Evolutionary conservation across 805 yeast genomes (phyloP), one percentile per base, ranked within the genome.

Genomic region (Sugiyamaella qingdaonensis): DNA sequence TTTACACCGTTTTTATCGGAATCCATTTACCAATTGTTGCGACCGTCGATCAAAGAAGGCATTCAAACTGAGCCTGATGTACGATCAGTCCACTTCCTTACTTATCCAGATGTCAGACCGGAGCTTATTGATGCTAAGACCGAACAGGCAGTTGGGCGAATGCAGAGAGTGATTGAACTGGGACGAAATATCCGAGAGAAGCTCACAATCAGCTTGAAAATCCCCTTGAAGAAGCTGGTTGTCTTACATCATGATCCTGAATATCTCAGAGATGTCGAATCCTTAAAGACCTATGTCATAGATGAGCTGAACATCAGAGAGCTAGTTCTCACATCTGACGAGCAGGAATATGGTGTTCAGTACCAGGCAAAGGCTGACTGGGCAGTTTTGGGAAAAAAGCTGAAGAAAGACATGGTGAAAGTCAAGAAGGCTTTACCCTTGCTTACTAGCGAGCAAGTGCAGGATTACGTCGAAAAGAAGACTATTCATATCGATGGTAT

Each of bases 141-240:
- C 62, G 97, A 91, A 74, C 72, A 81, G 49, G 90, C 97, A 13
- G 97, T 94, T 49, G 76, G 85, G 34, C 85, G 98, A 76, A 92
- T 94, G 98, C 98, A 95, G 75, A 83, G 85, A 69, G 96, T 94
- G 63, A 92, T 94, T 68, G 99, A 94, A 51, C 77, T 92, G 67
- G 98, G 97, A 59, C 88, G 99, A 77, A 86, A 83, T 70, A 86
- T 95, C 67, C 89, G 99, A 76, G 99, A 95, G 71, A 92, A 91
- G 87, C 86, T 88, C 74, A 82, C 82, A 58, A 88, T 94, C 61
- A 88, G 97, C 11, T 79, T 94, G 70, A 94, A 94, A 81, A 90
- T 95, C 14, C 99, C 99, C 59, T 82, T 94, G 68, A 88, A 87
- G 75, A 79, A 84, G 63, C 77, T 94, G 68, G 87, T 94, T 56